Conservation (phyloP, 192 early-diverging fungal species). For the Rhizoclosmatium globosum region DNA sequence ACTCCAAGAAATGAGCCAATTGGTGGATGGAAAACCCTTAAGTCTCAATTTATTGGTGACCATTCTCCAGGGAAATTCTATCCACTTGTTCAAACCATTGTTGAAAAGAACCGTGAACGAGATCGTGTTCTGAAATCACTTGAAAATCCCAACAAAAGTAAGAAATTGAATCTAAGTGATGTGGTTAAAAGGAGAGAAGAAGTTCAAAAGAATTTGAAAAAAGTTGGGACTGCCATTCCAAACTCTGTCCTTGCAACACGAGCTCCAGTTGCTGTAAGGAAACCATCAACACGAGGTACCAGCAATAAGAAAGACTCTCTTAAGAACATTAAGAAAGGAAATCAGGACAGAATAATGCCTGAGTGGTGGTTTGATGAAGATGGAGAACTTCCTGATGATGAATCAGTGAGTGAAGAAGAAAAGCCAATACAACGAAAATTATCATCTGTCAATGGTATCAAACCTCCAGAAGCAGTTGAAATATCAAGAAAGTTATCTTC, state of each 20-base stretch:
- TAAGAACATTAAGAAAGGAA: background rate
- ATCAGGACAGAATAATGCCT: background rate
- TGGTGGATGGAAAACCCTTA: no score
- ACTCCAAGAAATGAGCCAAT: constrained; percentile 16
- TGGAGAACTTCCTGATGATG: background rate
- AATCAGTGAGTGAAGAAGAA: background rate
- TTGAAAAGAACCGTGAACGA: no score
- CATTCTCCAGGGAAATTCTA: background rate
- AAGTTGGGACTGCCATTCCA: constrained; percentile 26
- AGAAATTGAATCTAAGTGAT: constrained; percentile 7
- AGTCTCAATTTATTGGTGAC: background rate
- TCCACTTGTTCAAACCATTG: background rate
- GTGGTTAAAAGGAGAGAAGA: background rate
- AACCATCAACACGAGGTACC: background rate
- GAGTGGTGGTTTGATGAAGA: constrained; percentile 13
- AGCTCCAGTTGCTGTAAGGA: no score
- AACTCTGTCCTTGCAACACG: constrained; percentile 28
- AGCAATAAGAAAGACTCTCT: background rate
- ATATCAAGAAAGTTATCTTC: no score
- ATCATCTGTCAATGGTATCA: no score
- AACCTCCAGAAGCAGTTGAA: no score
- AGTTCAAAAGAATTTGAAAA: constrained; percentile 24
- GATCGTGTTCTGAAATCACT: background rate
- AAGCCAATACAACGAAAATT: no score
- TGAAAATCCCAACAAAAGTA: constrained; percentile 12